Percentiles rank a stretch among this genome's conserved stretches.
These are phyloP conservation scores for Fusarium acutatum DNA, from an alignment of 2,329 filamentous ascomycete species.

Conservation along the genomic window DNA sequence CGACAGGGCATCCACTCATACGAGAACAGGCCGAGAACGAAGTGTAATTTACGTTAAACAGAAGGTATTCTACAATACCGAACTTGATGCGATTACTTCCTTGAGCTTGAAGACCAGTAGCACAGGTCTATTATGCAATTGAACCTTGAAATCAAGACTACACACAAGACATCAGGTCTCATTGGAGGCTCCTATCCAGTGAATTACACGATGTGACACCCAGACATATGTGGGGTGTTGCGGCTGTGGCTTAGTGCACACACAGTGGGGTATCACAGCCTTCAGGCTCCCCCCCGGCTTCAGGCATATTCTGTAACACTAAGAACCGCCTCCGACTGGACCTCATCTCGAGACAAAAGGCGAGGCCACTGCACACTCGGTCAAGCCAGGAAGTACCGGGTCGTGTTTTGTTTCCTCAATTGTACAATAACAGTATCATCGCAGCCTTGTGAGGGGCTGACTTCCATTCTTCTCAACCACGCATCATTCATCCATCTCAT, in stretches of 20 bases:
- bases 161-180: not conserved
- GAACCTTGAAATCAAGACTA: not conserved
- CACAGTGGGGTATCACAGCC: conserved; percentile 32
- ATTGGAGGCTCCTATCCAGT: not conserved
- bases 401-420: not conserved
- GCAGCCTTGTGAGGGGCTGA: conserved; percentile 26
- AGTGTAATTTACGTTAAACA: not conserved
- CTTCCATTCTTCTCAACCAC: conserved; percentile 1
- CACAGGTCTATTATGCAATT: not conserved
- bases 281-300: conserved; percentile 8
- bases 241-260: conserved; percentile 40
- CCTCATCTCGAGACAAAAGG: conserved; percentile 26
- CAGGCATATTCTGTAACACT: conserved; percentile 21
- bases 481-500: not conserved
- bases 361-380: not conserved
- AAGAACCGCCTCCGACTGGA: not conserved
- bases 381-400: conserved; percentile 13
- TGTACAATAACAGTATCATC: not conserved
- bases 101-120: no score
- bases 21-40: not conserved
- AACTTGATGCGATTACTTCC: not conserved
- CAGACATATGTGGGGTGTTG: conserved; percentile 11
- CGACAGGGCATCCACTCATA: not conserved
- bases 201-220: conserved; percentile 12
- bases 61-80: not conserved